phyloP scores from a whole-genome alignment of 176 grass and related monocot species.

The Zea mays region DNA sequence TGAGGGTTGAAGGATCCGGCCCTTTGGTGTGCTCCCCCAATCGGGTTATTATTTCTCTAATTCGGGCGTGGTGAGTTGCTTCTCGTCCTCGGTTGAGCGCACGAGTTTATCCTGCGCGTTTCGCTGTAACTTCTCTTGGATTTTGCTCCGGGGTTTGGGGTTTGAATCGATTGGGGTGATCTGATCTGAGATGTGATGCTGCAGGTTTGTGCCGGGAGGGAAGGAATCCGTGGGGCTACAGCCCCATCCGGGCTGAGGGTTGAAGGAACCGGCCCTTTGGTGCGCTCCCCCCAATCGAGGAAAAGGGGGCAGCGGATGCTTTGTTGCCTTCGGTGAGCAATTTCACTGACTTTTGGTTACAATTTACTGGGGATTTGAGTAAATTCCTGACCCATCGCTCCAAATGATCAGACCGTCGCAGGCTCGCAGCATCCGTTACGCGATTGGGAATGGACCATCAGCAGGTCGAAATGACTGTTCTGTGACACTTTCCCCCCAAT shows the following conservation, averaged over 20 bases:
- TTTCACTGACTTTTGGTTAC: background rate
- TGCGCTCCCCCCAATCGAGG: background rate
- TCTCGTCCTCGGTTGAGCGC: background rate
- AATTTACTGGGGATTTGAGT: background rate
- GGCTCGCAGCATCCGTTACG: background rate
- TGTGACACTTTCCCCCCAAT: background rate
- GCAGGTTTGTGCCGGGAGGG: conserved; percentile 21
- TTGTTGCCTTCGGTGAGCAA: conserved; percentile 4
- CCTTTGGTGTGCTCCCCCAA: background rate
- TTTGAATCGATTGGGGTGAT: background rate
- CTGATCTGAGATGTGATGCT: conserved; percentile 6
- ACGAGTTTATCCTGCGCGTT: background rate
- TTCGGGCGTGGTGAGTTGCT: conserved; percentile 30
- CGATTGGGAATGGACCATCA: background rate
- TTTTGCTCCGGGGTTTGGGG: background rate
- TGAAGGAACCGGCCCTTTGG: background rate
- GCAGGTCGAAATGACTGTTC: conserved; percentile 21
- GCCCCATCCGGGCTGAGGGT: conserved; percentile 6
- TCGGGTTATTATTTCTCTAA: background rate
- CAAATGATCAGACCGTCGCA: background rate
- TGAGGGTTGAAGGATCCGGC: background rate
- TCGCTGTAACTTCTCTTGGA: background rate
- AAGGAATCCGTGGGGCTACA: conserved; percentile 7
- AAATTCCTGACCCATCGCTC: background rate
- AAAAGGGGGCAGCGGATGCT: background rate